phyloP scores from a whole-genome alignment of 306 rosid species.

The Castanopsis chinensis region DNA sequence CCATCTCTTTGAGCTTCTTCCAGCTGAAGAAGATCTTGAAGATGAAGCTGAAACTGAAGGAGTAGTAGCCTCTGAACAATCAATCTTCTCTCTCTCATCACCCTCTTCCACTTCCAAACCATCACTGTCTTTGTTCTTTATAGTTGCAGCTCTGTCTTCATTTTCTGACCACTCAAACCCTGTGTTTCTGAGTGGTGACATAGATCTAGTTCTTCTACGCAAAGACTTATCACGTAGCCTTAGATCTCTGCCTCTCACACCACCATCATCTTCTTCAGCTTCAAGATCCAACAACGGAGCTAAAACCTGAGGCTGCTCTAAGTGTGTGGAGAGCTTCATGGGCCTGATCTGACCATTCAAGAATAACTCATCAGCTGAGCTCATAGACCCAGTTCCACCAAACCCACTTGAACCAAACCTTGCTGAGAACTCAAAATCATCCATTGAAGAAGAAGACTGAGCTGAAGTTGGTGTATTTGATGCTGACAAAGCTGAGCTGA shows the following conservation, averaged over 20 bases:
- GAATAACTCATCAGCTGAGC: constrained; percentile 90
- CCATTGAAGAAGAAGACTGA: constrained; percentile 5
- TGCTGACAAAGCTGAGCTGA: constrained; percentile 31
- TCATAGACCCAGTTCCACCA: constrained; percentile 60
- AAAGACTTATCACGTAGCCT: constrained; percentile 59
- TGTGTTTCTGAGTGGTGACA: constrained; percentile 74
- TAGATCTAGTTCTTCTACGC: constrained; percentile 83
- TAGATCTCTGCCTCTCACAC: constrained; percentile 83
- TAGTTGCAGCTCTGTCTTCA: constrained; percentile 14
- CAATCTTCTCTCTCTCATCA: constrained; percentile 35
- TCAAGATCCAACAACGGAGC: constrained; percentile 84
- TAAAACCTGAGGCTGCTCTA: constrained; percentile 71
- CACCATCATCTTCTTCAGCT: constrained; percentile 34
- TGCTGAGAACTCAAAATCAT: constrained; percentile 90
- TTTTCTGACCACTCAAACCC: constrained; percentile 52
- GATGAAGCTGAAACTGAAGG: constrained; percentile 80
- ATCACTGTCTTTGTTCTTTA: neutral
- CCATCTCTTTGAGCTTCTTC: constrained; percentile 90
- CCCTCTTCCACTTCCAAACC: constrained; percentile 26
- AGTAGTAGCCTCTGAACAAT: constrained; percentile 40
- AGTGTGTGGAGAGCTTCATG: constrained; percentile 79
- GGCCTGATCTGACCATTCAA: constrained; percentile 95
- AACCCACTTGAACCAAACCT: constrained; percentile 52
- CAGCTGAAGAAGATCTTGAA: constrained; percentile 89
- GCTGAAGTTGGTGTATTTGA: constrained; percentile 11